Conservation (phyloP, 1,139 yeast species). For the Kurtzmaniella quercitrusa region DNA sequence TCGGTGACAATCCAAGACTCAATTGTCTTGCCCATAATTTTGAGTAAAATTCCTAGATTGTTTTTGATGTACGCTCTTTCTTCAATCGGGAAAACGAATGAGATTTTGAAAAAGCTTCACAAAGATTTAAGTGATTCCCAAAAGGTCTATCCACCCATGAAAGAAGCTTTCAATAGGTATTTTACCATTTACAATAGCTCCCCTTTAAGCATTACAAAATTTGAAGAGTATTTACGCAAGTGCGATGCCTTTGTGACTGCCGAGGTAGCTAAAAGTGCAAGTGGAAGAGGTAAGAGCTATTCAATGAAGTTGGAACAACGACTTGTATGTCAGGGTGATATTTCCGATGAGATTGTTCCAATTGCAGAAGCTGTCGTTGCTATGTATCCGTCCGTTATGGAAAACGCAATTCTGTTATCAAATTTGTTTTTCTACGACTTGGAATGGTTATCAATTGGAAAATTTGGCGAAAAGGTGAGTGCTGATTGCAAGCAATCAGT, state of each 20-base stretch:
- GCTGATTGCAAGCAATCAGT: constrained; percentile 10
- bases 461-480: constrained; percentile 16
- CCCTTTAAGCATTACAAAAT: constrained; percentile 55
- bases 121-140: constrained; percentile 39
- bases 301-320: constrained; percentile 57
- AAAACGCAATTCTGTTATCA: constrained; percentile 40
- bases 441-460: constrained; percentile 60
- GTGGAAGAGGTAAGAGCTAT: constrained; percentile 27
- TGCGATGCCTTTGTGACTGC: constrained; percentile 33
- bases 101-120: constrained; percentile 46
- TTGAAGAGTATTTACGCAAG: constrained; percentile 62
- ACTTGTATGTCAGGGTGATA: constrained; percentile 58
- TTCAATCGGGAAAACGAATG: constrained; percentile 65
- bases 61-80: constrained; percentile 67
- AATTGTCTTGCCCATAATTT: constrained; percentile 47
- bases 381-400: constrained; percentile 28
- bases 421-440: constrained; percentile 65
- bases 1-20: constrained; percentile 21
- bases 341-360: constrained; percentile 44
- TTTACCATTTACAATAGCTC: constrained; percentile 50
- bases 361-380: constrained; percentile 30
- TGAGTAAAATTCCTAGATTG: constrained; percentile 69
- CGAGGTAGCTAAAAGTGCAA: constrained; percentile 22
- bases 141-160: constrained; percentile 48
- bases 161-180: constrained; percentile 51